These are phyloP conservation scores for Pichia insulana DNA, from an alignment of 805 yeast genomes.

Conservation along the genomic window DNA sequence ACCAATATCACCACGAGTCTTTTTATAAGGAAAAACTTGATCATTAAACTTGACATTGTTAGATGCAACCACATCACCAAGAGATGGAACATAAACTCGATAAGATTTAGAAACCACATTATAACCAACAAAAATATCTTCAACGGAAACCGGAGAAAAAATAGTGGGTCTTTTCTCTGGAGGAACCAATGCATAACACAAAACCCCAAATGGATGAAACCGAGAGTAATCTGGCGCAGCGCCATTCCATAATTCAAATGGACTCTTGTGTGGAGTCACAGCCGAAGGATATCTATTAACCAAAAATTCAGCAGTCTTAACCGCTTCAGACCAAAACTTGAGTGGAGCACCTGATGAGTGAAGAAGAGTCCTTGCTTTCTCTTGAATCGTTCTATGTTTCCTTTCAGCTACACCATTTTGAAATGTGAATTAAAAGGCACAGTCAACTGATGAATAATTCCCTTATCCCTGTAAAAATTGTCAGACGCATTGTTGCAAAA, in stretches of 20 bases:
- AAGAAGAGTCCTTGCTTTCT: not conserved
- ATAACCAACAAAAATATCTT: constrained; percentile 6
- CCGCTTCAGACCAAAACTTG: constrained; percentile 5
- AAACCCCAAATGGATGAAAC: constrained; percentile 1
- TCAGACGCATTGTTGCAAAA: not conserved
- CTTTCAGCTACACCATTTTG: constrained; percentile 12
- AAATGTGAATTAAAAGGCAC: constrained; percentile 5
- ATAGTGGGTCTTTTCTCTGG: constrained; percentile 1
- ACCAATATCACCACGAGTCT: too few species aligned
- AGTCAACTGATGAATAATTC: constrained; percentile 6
- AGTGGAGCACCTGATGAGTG: not conserved
- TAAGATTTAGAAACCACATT: constrained; percentile 4
- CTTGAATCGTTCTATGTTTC: constrained; percentile 7
- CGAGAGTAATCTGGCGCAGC: not conserved
- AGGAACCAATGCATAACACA: not conserved
- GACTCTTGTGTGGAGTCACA: not conserved
- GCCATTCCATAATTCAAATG: constrained; percentile 5
- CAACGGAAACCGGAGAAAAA: constrained; percentile 2
- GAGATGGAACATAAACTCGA: constrained; percentile 1
- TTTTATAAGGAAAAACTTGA: not conserved
- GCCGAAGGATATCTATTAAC: constrained; percentile 1
- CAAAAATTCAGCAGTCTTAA: constrained; percentile 5
- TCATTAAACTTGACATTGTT: constrained; percentile 4
- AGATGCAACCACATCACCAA: constrained; percentile 13
- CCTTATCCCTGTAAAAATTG: not conserved